These are phyloP conservation scores for Suillus subluteus DNA, from an alignment of 768 basidiomycete genomes.

Conservation along the genomic window DNA sequence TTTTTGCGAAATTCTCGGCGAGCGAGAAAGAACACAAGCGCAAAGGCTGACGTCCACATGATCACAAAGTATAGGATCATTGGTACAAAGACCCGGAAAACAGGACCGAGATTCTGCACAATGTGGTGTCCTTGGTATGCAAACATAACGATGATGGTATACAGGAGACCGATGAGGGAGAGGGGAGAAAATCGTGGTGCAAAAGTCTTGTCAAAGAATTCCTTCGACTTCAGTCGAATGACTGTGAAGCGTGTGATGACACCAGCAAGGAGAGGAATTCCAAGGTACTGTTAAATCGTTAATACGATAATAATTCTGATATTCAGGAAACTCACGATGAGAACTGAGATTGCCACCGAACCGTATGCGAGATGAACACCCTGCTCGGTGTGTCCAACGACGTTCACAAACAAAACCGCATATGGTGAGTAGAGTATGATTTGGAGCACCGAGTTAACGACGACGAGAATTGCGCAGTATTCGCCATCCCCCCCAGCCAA, in stretches of 20 bases:
- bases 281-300: slow-evolving; percentile 61
- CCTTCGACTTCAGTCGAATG: slow-evolving; percentile 46
- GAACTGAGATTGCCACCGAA: slow-evolving; percentile 64
- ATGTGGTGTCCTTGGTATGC: slow-evolving; percentile 73
- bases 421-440: slow-evolving; percentile 72
- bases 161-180: slow-evolving; percentile 75
- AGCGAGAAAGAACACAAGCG: slow-evolving; percentile 52
- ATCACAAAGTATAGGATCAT: slow-evolving; percentile 77
- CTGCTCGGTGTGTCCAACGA: slow-evolving; percentile 52
- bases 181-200: slow-evolving; percentile 71
- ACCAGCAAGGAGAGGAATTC: slow-evolving; percentile 78
- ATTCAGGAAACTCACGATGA: slow-evolving; percentile 57
- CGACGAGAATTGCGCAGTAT: slow-evolving; percentile 80
- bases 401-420: slow-evolving; percentile 72
- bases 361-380: slow-evolving; percentile 57
- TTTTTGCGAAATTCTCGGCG: slow-evolving; percentile 31
- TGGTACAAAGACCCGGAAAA: slow-evolving; percentile 83
- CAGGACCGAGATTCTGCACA: slow-evolving; percentile 70
- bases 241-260: slow-evolving; percentile 66
- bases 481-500: slow-evolving; percentile 70
- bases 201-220: slow-evolving; percentile 60
- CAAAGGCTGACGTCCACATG: slow-evolving; percentile 74
- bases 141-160: slow-evolving; percentile 80
- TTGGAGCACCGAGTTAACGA: slow-evolving; percentile 80
- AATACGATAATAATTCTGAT: neutral